phyloP scores from a whole-genome alignment of 768 basidiomycete genomes.

The Leccinum boreale region DNA sequence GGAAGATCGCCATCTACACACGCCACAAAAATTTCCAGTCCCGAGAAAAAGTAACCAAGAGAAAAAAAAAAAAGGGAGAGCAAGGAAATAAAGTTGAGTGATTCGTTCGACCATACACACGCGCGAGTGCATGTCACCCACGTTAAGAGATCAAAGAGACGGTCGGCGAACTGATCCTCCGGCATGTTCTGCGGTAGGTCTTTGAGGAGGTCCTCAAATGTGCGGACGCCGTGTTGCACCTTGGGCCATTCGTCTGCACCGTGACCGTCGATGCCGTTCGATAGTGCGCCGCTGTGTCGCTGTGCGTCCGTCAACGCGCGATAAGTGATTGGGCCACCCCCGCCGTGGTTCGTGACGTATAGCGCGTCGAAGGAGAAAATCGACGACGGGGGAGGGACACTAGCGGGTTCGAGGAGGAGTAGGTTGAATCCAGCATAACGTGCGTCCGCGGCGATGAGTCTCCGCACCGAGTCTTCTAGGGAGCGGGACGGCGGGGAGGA shows the following conservation, averaged over 20 bases:
- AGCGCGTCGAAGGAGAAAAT: constrained; percentile 47
- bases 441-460: constrained; percentile 45
- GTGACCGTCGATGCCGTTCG: constrained; percentile 71
- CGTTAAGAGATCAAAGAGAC: constrained; percentile 66
- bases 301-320: constrained; percentile 53
- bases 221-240: constrained; percentile 53
- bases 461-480: constrained; percentile 48
- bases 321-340: constrained; percentile 53
- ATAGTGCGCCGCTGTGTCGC: constrained; percentile 55
- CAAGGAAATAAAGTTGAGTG: constrained; percentile 3
- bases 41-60: background rate
- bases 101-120: background rate
- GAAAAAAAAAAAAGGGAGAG: background rate
- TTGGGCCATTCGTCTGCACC: constrained; percentile 72
- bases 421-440: constrained; percentile 81
- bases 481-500: constrained; percentile 44
- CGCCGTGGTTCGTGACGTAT: constrained; percentile 70
- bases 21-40: background rate
- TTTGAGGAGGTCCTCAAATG: constrained; percentile 44
- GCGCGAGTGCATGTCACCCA: constrained; percentile 40
- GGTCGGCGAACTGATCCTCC: constrained; percentile 54
- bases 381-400: constrained; percentile 2
- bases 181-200: constrained; percentile 33
- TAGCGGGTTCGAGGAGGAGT: constrained; percentile 53
- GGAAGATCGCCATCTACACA: constrained; percentile 25